Percentiles rank a stretch among this genome's conserved stretches.
Evolutionary conservation across 805 yeast genomes (phyloP).

Genomic region (Groenewaldozyma tartarivorans): DNA sequence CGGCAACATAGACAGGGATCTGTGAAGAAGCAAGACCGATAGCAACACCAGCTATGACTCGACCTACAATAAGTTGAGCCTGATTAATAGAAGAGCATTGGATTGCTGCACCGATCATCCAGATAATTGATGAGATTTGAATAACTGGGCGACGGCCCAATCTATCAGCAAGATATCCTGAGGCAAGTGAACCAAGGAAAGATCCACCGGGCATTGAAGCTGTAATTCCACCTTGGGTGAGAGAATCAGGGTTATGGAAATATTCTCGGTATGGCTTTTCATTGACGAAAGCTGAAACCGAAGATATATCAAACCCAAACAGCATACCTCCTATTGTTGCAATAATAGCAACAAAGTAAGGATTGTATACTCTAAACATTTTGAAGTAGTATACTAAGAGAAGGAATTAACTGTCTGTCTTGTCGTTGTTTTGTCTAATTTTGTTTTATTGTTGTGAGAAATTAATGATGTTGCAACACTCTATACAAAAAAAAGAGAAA

Average conservation of each 20-base stretch:
- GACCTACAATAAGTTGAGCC: slow-evolving; percentile 24
- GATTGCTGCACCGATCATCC: slow-evolving; percentile 53
- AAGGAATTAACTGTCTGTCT: too few species aligned
- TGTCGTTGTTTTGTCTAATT: too few species aligned
- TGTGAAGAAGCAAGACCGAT: slow-evolving; percentile 43
- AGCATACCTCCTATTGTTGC: slow-evolving; percentile 61
- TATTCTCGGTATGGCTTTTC: slow-evolving; percentile 39
- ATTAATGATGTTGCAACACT: background rate
- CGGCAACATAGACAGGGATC: slow-evolving; percentile 21
- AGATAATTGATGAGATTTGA: slow-evolving; percentile 41
- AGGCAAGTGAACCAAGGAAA: slow-evolving; percentile 50
- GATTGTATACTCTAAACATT: slow-evolving; percentile 28
- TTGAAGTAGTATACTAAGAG: too few species aligned
- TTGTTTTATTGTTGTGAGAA: background rate
- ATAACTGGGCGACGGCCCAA: slow-evolving; percentile 50
- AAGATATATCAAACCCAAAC: slow-evolving; percentile 71
- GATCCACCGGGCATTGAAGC: slow-evolving; percentile 76
- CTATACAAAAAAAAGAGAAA: background rate
- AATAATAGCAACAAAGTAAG: slow-evolving; percentile 43
- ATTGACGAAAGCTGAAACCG: slow-evolving; percentile 55
- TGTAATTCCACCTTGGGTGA: slow-evolving; percentile 62
- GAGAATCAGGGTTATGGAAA: slow-evolving; percentile 46
- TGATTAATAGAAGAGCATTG: slow-evolving; percentile 32
- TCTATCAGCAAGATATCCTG: slow-evolving; percentile 41
- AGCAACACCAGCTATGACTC: slow-evolving; percentile 64